Evolutionary conservation across 2,329 filamentous ascomycete genomes (phyloP).

Genomic region (Pseudocercospora fuligena): DNA sequence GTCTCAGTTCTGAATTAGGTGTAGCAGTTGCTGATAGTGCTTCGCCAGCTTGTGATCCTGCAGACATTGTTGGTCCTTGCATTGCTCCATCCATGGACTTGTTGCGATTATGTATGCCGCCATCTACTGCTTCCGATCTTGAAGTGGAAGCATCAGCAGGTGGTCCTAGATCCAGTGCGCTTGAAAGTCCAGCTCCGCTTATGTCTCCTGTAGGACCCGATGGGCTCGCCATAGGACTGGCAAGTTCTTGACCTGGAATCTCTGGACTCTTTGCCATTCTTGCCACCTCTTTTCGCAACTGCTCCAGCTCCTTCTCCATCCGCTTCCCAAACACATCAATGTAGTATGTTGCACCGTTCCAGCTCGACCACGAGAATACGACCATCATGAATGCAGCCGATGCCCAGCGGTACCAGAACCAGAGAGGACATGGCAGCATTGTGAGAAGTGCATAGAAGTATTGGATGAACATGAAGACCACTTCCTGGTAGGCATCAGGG

Average conservation of each 20-base stretch:
- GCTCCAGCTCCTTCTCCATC: conserved; percentile 94
- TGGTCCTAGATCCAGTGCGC: conserved; percentile 40
- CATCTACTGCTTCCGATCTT: conserved; percentile 4
- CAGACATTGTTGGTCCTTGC: conserved; percentile 12
- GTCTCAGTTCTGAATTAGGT: conserved; percentile 15
- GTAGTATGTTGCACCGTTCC: conserved; percentile 97
- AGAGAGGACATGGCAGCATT: conserved; percentile 91
- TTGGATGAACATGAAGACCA: conserved; percentile 95
- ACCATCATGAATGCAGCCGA: conserved; percentile 75
- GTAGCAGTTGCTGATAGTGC: conserved; percentile 13
- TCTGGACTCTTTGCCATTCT: conserved; percentile 40
- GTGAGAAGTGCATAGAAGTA: conserved; percentile 88
- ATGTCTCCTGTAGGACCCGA: conserved; percentile 32
- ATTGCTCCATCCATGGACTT: conserved; percentile 19
- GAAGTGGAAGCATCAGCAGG: conserved; percentile 26
- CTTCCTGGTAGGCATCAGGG: conserved; percentile 76
- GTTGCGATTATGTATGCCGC: conserved; percentile 18
- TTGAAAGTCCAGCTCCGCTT: conserved; percentile 26
- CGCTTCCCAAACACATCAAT: conserved; percentile 97
- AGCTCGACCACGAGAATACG: conserved; percentile 93
- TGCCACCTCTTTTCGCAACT: conserved; percentile 79
- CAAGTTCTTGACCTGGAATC: conserved; percentile 31
- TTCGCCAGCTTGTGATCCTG: conserved; percentile 6
- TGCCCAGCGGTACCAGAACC: conserved; percentile 88
- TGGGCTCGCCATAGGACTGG: conserved; percentile 36